Conservation (phyloP, 352 stramenopile genomes). For the Globisporangium middletonii region DNA sequence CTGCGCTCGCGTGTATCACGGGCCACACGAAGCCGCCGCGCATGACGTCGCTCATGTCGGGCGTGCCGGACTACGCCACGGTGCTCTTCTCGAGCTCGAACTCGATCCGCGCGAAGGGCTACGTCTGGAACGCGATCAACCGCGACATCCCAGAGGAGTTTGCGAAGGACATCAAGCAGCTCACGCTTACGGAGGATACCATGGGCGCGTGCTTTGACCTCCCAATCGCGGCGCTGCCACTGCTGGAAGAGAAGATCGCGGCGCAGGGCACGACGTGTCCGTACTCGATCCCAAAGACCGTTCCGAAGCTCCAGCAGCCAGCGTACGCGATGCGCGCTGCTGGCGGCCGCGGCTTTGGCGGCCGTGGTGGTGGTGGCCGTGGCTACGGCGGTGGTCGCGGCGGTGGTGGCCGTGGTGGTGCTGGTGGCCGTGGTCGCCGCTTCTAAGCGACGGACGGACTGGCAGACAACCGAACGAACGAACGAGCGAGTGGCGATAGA, state of each 20-base stretch:
- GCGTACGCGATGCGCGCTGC: constrained; percentile 42
- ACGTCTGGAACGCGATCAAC: constrained; percentile 91
- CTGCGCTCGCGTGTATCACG: constrained; percentile 86
- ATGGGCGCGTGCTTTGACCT: constrained; percentile 91
- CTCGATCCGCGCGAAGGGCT: constrained; percentile 81
- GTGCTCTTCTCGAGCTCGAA: constrained; percentile 82
- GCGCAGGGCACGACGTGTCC: constrained; percentile 42
- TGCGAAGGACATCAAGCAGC: constrained; percentile 82
- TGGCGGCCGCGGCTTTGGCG: constrained; percentile 24
- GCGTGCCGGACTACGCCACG: constrained; percentile 87
- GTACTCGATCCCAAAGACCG: constrained; percentile 72
- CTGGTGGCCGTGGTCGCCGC: neutral
- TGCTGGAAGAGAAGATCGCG: constrained; percentile 76
- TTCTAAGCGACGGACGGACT: neutral
- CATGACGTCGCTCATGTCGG: constrained; percentile 85
- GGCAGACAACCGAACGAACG: too few species aligned
- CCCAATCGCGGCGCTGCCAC: constrained; percentile 48
- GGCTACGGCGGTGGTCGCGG: constrained; percentile 25
- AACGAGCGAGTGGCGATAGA: neutral
- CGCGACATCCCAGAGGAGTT: constrained; percentile 75
- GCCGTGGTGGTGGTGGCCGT: constrained; percentile 30
- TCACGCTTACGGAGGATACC: constrained; percentile 85
- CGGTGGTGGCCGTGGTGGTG: constrained; percentile 15
- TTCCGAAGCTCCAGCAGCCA: constrained; percentile 75
- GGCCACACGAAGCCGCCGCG: constrained; percentile 80